These are phyloP conservation scores for Volvox reticuliferus DNA, from an alignment of 139 green algal species.

Conservation along the genomic window DNA sequence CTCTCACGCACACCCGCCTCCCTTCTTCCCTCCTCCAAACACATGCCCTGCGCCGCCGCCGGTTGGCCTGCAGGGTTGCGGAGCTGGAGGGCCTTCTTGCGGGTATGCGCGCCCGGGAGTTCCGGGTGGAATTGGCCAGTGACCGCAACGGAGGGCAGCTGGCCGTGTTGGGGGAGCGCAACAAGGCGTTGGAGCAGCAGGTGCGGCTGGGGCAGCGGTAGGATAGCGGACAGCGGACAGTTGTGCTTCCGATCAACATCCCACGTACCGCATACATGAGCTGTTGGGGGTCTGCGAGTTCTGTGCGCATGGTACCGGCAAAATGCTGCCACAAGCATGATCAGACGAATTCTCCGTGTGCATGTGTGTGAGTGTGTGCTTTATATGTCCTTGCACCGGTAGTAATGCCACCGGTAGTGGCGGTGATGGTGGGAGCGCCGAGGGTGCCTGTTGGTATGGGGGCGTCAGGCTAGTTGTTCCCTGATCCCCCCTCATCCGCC, in stretches of 20 bases:
- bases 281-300: no score
- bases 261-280: no score
- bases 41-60: background rate
- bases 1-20: background rate
- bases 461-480: no score
- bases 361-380: background rate
- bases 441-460: no score
- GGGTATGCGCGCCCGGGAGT: constrained; percentile 72
- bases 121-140: constrained; percentile 57
- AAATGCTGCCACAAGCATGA: no score
- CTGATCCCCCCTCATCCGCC: background rate
- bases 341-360: background rate
- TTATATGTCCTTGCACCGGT: background rate
- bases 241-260: no score
- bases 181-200: constrained; percentile 67
- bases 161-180: constrained; percentile 59
- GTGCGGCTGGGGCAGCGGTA: constrained; percentile 1
- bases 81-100: constrained; percentile 82
- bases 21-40: background rate
- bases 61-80: constrained; percentile 44
- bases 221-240: no score
- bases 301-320: no score
- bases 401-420: background rate
- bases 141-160: constrained; percentile 58
- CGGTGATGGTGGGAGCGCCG: no score